Percentiles rank a stretch among this genome's conserved stretches.
Evolutionary conservation across 805 yeast species (phyloP).

Genomic region (Barnettozyma botsteinii): DNA sequence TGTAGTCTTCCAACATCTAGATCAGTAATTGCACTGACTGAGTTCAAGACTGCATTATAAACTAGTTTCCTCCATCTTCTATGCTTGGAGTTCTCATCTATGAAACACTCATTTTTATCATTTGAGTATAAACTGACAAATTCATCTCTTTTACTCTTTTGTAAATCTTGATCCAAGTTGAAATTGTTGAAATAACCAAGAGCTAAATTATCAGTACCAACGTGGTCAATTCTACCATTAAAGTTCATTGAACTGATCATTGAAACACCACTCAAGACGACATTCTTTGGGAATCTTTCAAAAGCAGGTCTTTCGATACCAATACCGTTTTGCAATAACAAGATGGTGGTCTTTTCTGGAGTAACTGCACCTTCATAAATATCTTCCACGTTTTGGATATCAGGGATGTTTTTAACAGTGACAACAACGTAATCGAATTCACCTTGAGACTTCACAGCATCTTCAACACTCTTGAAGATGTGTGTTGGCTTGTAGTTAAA

Average conservation of each 20-base stretch:
- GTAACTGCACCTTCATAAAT: conserved; percentile 43
- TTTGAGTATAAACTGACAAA: conserved; percentile 43
- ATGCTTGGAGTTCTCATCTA: conserved; percentile 41
- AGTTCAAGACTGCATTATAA: conserved; percentile 63
- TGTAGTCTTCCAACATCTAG: conserved; percentile 54
- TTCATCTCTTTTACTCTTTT: conserved; percentile 32
- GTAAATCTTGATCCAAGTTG: conserved; percentile 22
- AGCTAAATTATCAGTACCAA: conserved; percentile 38
- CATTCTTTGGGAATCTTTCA: conserved; percentile 43
- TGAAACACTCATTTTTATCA: conserved; percentile 35
- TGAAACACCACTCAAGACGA: conserved; percentile 55
- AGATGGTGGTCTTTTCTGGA: conserved; percentile 39
- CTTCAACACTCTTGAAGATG: conserved; percentile 31
- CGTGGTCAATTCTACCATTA: conserved; percentile 41
- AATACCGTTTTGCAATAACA: conserved; percentile 58
- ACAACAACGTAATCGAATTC: conserved; percentile 55
- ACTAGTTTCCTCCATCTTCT: conserved; percentile 63
- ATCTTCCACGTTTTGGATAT: conserved; percentile 47
- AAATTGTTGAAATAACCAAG: conserved; percentile 45
- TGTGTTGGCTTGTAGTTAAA: conserved; percentile 46
- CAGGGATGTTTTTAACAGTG: conserved; percentile 63
- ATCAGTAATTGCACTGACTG: conserved; percentile 53
- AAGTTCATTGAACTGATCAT: conserved; percentile 51
- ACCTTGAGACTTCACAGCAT: conserved; percentile 23
- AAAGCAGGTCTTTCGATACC: conserved; percentile 52